These are phyloP conservation scores for Tetracladium setigerum DNA, from an alignment of 495 filamentous ascomycete genomes.

Conservation along the genomic window DNA sequence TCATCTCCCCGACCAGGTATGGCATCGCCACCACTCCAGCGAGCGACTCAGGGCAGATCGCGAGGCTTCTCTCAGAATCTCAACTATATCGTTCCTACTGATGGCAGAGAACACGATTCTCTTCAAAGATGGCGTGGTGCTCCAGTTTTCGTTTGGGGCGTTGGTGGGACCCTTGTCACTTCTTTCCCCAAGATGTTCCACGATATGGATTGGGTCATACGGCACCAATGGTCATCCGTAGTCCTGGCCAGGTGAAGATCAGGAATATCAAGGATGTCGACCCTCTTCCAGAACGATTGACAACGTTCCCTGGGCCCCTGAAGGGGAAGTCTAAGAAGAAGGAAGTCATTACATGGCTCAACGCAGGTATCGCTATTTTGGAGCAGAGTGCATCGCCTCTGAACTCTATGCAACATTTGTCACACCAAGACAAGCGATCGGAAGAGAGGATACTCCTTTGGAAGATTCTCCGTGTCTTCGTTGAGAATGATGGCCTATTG, in stretches of 20 bases:
- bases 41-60: conserved; percentile 6
- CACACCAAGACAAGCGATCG: conserved; percentile 55
- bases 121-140: conserved; percentile 84
- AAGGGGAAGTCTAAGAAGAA: conserved; percentile 92
- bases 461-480: conserved; percentile 72
- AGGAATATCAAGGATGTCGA: conserved; percentile 60
- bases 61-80: conserved; percentile 36
- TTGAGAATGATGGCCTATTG: conserved; percentile 79
- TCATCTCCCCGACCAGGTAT: conserved; percentile 10
- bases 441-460: conserved; percentile 81
- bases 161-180: conserved; percentile 74
- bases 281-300: conserved; percentile 59
- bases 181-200: conserved; percentile 87
- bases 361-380: conserved; percentile 59
- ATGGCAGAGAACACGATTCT: conserved; percentile 73
- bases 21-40: conserved; percentile 17
- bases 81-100: conserved; percentile 56
- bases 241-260: conserved; percentile 76
- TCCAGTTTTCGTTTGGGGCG: conserved; percentile 81
- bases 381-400: conserved; percentile 45
- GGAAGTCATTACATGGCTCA: conserved; percentile 79
- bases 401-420: conserved; percentile 20
- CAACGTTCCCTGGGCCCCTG: conserved; percentile 83
- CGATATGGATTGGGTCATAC: conserved; percentile 69
- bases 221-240: conserved; percentile 72